phyloP scores from a whole-genome alignment of 352 stramenopile genomes.

The Globisporangium cystogenes region DNA sequence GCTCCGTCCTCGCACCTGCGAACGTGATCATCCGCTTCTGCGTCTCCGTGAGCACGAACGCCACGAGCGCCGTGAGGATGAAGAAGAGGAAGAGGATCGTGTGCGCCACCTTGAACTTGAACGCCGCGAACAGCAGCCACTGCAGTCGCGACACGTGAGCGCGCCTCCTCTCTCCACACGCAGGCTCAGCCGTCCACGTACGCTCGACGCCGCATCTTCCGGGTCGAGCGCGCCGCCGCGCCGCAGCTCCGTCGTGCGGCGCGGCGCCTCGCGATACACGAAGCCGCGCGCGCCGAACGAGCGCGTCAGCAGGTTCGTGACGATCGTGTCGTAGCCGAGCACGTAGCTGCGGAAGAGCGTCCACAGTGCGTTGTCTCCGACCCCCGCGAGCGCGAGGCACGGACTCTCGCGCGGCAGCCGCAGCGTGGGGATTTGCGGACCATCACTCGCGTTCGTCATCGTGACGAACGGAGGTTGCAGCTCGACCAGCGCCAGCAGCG shows the following conservation, averaged over 20 bases:
- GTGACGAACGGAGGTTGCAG: slow-evolving; percentile 4
- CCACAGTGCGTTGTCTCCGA: slow-evolving; percentile 34
- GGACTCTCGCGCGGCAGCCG: slow-evolving; percentile 26
- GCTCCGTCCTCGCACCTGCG: slow-evolving; percentile 41
- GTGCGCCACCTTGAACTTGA: slow-evolving; percentile 89
- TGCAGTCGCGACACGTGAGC: slow-evolving; percentile 5
- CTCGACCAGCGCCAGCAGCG: slow-evolving; percentile 59
- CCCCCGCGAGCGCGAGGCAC: slow-evolving; percentile 49
- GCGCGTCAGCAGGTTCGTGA: slow-evolving; percentile 89
- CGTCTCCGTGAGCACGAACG: slow-evolving; percentile 91
- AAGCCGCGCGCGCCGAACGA: slow-evolving; percentile 50
- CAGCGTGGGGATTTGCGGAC: slow-evolving; percentile 28
- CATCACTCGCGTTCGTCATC: background rate
- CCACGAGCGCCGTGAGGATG: slow-evolving; percentile 89
- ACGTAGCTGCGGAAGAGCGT: slow-evolving; percentile 31
- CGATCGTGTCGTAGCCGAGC: slow-evolving; percentile 88
- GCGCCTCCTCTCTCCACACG: background rate
- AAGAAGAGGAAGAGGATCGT: slow-evolving; percentile 94
- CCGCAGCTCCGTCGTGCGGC: slow-evolving; percentile 62
- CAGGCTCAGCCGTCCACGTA: slow-evolving; percentile 15
- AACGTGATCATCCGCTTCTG: slow-evolving; percentile 93
- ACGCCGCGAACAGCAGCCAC: slow-evolving; percentile 35
- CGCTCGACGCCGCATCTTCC: slow-evolving; percentile 17
- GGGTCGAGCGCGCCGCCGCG: slow-evolving; percentile 52
- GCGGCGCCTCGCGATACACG: slow-evolving; percentile 58